Evolutionary conservation across 2,329 filamentous ascomycete species (phyloP).

Genomic region (Nemania abortiva): DNA sequence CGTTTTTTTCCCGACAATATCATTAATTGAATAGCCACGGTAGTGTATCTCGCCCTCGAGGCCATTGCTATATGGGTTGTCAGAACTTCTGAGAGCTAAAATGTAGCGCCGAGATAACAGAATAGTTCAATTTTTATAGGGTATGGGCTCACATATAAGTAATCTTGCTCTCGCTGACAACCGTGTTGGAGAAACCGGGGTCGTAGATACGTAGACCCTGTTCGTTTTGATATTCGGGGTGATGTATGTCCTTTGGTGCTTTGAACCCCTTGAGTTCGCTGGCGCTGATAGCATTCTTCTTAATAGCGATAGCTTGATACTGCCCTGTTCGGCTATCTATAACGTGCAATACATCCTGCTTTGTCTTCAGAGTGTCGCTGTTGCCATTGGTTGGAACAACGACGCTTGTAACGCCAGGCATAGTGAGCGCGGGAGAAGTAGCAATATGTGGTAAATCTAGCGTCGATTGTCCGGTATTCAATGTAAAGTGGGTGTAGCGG

Average conservation of each 20-base stretch:
- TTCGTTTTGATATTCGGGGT: slow-evolving; percentile 40
- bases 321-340: slow-evolving; percentile 40
- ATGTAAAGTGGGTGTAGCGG: not conserved
- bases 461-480: not conserved
- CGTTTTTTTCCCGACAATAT: slow-evolving; percentile 38
- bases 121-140: not conserved
- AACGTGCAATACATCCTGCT: slow-evolving; percentile 32
- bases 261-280: slow-evolving; percentile 38
- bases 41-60: slow-evolving; percentile 38
- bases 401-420: slow-evolving; percentile 6
- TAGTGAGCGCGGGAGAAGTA: not conserved
- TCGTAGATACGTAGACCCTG: slow-evolving; percentile 40
- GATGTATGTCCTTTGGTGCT: slow-evolving; percentile 35
- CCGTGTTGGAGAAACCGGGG: slow-evolving; percentile 40
- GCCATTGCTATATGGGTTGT: slow-evolving; percentile 26
- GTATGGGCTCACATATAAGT: slow-evolving; percentile 38
- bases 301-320: slow-evolving; percentile 29
- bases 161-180: slow-evolving; percentile 41
- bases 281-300: slow-evolving; percentile 38
- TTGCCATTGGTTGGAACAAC: not conserved
- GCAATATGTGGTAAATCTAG: not conserved
- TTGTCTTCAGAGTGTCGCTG: not conserved
- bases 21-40: slow-evolving; percentile 37
- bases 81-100: not conserved
- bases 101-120: not conserved